These are phyloP conservation scores for Fallopia convolvulus DNA, from an alignment of 148 eudicot species.

Conservation along the genomic window DNA sequence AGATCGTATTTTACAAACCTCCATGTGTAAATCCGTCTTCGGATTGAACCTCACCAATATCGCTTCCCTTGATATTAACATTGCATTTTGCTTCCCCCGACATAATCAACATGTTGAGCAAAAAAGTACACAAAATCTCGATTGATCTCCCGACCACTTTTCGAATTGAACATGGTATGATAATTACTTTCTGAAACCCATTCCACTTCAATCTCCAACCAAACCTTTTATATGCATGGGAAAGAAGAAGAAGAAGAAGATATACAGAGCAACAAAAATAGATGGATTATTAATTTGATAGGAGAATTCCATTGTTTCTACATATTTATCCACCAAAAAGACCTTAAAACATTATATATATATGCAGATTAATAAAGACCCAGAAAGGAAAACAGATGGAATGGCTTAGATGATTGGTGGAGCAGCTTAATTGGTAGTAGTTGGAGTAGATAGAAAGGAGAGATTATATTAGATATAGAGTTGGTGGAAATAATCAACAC, in stretches of 20 bases:
- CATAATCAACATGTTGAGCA: not conserved
- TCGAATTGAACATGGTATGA: not conserved
- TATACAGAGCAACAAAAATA: no score
- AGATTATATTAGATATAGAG: not conserved
- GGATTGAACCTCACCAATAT: slow-evolving; percentile 98
- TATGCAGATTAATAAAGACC: not conserved
- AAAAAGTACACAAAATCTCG: not conserved
- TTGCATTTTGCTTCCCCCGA: not conserved
- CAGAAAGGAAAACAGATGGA: not conserved
- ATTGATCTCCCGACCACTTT: not conserved
- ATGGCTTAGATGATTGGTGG: not conserved
- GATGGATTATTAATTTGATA: no score
- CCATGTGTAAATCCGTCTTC: slow-evolving; percentile 56
- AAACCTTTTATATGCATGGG: not conserved
- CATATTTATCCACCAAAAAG: not conserved
- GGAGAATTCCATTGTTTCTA: not conserved
- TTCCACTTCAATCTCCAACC: not conserved
- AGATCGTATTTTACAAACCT: slow-evolving; percentile 51
- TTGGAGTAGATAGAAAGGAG: slow-evolving; percentile 9
- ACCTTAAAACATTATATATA: not conserved
- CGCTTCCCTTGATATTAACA: slow-evolving; percentile 24
- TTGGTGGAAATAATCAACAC: not conserved
- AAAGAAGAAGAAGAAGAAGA: no score
- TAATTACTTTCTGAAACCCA: not conserved
- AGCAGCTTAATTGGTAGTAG: slow-evolving; percentile 3